A percentile compares a stretch with the other conserved stretches of the same genome.
These are phyloP conservation scores for Hippophae rhamnoides DNA, from an alignment of 306 rosid genomes.

Conservation along the genomic window DNA sequence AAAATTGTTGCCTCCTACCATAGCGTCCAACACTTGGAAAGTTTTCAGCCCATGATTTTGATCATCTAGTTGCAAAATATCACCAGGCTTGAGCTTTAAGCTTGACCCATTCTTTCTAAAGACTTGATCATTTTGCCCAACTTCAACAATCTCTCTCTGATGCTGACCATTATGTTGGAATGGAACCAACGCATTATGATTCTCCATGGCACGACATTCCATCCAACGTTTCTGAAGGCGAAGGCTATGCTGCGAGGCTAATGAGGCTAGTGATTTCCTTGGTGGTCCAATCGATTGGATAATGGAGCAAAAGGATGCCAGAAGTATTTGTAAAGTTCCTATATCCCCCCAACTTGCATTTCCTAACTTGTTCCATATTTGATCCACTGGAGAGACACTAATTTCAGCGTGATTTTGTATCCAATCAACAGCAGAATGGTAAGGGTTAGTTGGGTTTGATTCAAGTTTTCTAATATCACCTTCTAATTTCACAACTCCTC, in stretches of 20 bases:
- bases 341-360: slow-evolving; percentile 86
- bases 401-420: slow-evolving; percentile 56
- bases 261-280: slow-evolving; percentile 63
- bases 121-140: slow-evolving; percentile 43
- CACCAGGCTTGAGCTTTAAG: slow-evolving; percentile 51
- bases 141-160: slow-evolving; percentile 66
- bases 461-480: slow-evolving; percentile 81
- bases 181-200: slow-evolving; percentile 55
- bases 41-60: slow-evolving; percentile 63
- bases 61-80: slow-evolving; percentile 64
- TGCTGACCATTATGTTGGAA: slow-evolving; percentile 38
- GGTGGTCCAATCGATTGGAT: slow-evolving; percentile 87
- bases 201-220: slow-evolving; percentile 53
- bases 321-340: slow-evolving; percentile 68
- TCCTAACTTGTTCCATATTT: slow-evolving; percentile 81
- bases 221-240: slow-evolving; percentile 80
- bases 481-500: slow-evolving; percentile 61
- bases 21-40: slow-evolving; percentile 67
- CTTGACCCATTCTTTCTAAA: slow-evolving; percentile 34
- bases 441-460: slow-evolving; percentile 55
- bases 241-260: slow-evolving; percentile 74
- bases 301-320: slow-evolving; percentile 77
- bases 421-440: slow-evolving; percentile 71
- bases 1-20: slow-evolving; percentile 52
- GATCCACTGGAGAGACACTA: slow-evolving; percentile 53